These are phyloP conservation scores for Arachis monticola DNA, from an alignment of 331 rosid species.

Conservation along the genomic window DNA sequence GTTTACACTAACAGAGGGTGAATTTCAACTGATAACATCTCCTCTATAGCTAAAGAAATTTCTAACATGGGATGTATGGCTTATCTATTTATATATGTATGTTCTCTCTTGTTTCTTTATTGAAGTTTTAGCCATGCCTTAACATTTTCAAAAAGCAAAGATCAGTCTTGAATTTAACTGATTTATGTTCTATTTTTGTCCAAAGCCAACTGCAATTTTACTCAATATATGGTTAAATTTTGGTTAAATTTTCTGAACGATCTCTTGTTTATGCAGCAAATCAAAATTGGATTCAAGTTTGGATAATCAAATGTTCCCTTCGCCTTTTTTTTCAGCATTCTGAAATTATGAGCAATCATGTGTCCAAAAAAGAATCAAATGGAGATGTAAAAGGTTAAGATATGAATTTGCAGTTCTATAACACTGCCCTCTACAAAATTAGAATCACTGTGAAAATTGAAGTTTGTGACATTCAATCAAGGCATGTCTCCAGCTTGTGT, in stretches of 20 bases:
- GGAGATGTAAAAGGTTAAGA: too few relatives aligned
- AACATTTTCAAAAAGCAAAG: too few relatives aligned
- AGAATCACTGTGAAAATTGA: background rate
- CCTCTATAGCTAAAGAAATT: background rate
- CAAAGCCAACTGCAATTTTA: background rate
- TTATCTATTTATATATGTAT: too few relatives aligned
- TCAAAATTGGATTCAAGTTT: background rate
- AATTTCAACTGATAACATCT: background rate
- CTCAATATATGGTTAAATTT: background rate
- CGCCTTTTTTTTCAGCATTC: background rate
- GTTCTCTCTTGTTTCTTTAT: too few relatives aligned
- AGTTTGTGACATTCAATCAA: too few relatives aligned
- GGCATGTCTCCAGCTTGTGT: too few relatives aligned
- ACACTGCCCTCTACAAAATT: background rate
- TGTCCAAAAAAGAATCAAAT: too few relatives aligned
- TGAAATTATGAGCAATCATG: too few relatives aligned
- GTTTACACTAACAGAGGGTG: background rate
- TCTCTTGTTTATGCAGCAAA: too few relatives aligned
- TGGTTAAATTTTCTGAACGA: too few relatives aligned
- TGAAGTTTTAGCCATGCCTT: too few relatives aligned
- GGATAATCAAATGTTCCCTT: background rate
- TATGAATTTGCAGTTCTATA: background rate
- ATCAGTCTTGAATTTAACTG: too few relatives aligned
- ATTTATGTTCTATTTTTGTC: background rate
- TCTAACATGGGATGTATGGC: background rate